Conservation (phyloP, 441 rosid genomes). For the Pelargonium myrrhifolium region DNA sequence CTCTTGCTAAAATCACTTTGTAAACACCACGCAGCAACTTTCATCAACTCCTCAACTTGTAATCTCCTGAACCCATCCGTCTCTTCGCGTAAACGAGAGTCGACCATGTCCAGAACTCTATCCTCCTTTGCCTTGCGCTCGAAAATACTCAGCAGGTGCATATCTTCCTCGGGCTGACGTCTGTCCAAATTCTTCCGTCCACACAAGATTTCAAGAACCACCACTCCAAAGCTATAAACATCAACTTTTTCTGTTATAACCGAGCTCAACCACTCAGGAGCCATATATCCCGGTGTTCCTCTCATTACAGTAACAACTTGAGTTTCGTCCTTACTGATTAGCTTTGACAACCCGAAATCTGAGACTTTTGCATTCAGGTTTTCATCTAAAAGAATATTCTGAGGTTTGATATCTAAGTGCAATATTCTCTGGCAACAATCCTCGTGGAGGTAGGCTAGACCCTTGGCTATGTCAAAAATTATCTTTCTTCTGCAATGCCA, state of each 20-base stretch:
- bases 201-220: not conserved
- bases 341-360: constrained; percentile 13
- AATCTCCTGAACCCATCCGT: not conserved
- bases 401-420: constrained; percentile 19
- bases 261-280: constrained; percentile 16
- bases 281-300: constrained; percentile 21
- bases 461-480: not conserved
- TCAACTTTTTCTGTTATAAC: constrained; percentile 13
- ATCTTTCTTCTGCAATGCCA: constrained; percentile 16
- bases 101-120: not conserved
- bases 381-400: constrained; percentile 14
- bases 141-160: not conserved
- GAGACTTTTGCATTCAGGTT: constrained; percentile 17
- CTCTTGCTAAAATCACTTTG: not conserved
- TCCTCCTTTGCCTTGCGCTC: not conserved
- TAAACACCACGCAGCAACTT: not conserved
- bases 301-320: constrained; percentile 4
- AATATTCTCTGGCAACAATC: constrained; percentile 11
- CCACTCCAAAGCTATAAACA: not conserved
- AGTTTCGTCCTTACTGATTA: constrained; percentile 8
- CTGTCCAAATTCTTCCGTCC: not conserved
- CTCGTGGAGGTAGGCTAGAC: constrained; percentile 16
- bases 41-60: not conserved
- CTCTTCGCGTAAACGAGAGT: not conserved
- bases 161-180: not conserved